A percentile compares a stretch with the other conserved stretches of the same genome.
These are phyloP conservation scores for Fusarium sp. DNA, from an alignment of 2,329 filamentous ascomycete species.

Conservation along the genomic window DNA sequence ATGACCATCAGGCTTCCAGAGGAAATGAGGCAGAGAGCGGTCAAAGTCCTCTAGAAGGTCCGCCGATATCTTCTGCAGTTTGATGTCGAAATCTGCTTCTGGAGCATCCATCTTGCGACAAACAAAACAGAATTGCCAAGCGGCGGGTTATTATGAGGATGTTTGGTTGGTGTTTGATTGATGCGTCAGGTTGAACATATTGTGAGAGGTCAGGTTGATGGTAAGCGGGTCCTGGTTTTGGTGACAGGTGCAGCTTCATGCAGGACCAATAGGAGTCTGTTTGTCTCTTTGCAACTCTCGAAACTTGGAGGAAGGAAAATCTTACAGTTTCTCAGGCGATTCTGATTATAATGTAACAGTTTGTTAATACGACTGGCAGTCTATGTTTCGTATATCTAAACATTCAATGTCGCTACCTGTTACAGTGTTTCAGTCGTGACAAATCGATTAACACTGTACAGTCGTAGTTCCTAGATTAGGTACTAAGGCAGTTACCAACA, in stretches of 20 bases:
- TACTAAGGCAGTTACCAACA: background rate
- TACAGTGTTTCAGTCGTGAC: background rate
- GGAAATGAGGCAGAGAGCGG: constrained; percentile 62
- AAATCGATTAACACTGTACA: background rate
- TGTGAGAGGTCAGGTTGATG: constrained; percentile 25
- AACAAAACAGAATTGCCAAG: background rate
- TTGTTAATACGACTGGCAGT: background rate
- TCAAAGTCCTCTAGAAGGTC: constrained; percentile 71
- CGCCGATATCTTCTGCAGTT: constrained; percentile 69
- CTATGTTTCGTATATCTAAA: background rate
- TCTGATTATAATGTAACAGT: background rate
- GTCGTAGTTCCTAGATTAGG: background rate
- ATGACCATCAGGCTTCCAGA: constrained; percentile 63
- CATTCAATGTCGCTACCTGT: background rate
- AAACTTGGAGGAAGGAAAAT: background rate
- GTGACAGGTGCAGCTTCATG: background rate
- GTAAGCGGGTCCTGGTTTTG: constrained; percentile 24
- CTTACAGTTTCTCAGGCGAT: background rate
- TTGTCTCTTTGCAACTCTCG: background rate
- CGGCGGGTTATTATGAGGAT: background rate
- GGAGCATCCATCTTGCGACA: constrained; percentile 67
- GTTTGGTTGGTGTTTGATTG: constrained; percentile 2
- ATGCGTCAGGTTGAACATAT: constrained; percentile 1
- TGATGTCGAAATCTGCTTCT: constrained; percentile 70
- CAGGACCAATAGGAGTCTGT: constrained; percentile 1